Evolutionary conservation across 1,284 basidiomycete genomes (phyloP), one percentile per base, ranked within the genome.

Genomic region (Papiliotrema fonsecae): DNA sequence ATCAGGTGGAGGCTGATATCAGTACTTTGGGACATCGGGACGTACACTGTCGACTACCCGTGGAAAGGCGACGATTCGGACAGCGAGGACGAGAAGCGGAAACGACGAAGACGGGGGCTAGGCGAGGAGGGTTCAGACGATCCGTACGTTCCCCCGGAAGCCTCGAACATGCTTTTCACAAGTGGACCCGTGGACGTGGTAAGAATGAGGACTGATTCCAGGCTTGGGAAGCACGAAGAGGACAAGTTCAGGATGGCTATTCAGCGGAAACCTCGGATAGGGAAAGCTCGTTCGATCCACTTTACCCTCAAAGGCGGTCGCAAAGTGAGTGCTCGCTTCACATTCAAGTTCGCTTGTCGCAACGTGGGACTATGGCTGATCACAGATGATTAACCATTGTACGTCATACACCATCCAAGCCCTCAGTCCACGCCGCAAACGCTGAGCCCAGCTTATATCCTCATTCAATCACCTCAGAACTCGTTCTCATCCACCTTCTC

Each of bases 1-100:
- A 18, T 5, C 6, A 13, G 32, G 22, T 4, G 18, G 22, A 34
- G 6, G 27, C 35, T 45, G 4, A 45, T 24, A 10, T 4, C 14
- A 65, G 64, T 68, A 18, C 56, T 70, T 2, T 70, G 67, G 67
- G 67, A 70, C 40, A 52, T 68, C 2, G 67, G 67, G 1, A 45
- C 51, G 24, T 70, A 70, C 42, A 54, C 50, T 6, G 60, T 70
- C 37, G 52, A 48, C 28, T 45, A 55, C 45, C 52, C 26, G 39
- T 41, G 19, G 6, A 47, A 50, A 1, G 30, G 35, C 0, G 47
- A 44, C 2, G 55, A 60, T 16, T 51, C 54, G 2, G 64, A 63
- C 10, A 61, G 58, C 30, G 63, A 65, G 11, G 47, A 54, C 26
- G 52, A 57, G 22, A 42, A 46, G 9, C 39, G 51, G 34, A 53